Evolutionary conservation across 331 rosid genomes (phyloP), one percentile per base, ranked within the genome.

Genomic region (Spiraea crenata): DNA sequence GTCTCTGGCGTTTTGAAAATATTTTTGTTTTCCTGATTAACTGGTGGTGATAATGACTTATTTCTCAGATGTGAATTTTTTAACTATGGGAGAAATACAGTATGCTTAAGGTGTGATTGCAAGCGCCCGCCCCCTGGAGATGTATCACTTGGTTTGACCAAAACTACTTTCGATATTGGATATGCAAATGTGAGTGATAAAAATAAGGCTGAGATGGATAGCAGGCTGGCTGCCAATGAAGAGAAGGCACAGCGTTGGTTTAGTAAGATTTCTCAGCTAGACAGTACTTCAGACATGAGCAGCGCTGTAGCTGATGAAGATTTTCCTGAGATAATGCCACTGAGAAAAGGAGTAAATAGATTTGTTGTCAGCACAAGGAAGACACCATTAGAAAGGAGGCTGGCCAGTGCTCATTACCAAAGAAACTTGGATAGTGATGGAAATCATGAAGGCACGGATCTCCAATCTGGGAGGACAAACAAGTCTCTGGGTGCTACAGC

Each of bases 241-340:
- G 97, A 89, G 91, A 90, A 92, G 84, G 96, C 93, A 39, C 93
- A 81, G 37, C 87, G 88, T 51, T 92, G 98, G 96, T 92, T 92
- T 66, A 85, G 79, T 69, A 92, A 92, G 83, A 84, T 93, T 83
- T 87, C 97, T 76, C 97, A 93, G 82, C 85, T 80, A 62, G 97
- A 87, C 74, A 66, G 76, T 72, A 50, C 76, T 55, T 80, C 95
- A 71, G 92, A 89, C 76, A 82, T 85, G 78, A 83, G 76, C 71
- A 76, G 71, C 73, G 74, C 78, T 41, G 68, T 87, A 48, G 59
- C 86, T 25, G 92, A 93, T 77, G 91, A 89, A 57, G 97, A 93
- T 80, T 93, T 88, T 76, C 98, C 98, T 16, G 97, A 90, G 84
- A 93, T 93, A 82, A 88, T 93, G 96, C 98, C 98, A 0, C 78